A percentile compares a stretch with the other conserved stretches of the same genome.
Conservation (phyloP, 2,329 filamentous ascomycete genomes). For the Xylariaceae sp. region DNA sequence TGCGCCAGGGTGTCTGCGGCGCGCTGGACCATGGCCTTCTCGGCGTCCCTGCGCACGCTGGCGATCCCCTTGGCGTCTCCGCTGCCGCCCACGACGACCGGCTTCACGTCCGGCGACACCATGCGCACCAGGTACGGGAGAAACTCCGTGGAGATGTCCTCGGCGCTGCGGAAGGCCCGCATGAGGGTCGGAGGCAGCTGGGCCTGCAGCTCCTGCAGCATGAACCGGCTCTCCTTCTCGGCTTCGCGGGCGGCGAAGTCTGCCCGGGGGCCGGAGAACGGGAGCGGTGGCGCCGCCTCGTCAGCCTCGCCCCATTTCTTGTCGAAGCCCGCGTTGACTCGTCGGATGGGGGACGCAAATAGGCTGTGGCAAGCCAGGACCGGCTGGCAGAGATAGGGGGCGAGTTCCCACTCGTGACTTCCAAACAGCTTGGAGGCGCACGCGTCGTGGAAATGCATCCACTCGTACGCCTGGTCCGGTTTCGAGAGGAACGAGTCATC, state of each 20-base stretch:
- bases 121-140: constrained; percentile 79
- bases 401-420: constrained; percentile 90
- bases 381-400: constrained; percentile 77
- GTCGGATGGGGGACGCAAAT: constrained; percentile 66
- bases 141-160: constrained; percentile 72
- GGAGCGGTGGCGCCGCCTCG: constrained; percentile 49
- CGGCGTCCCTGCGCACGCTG: constrained; percentile 79
- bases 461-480: constrained; percentile 73
- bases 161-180: constrained; percentile 70
- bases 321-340: constrained; percentile 34
- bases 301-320: constrained; percentile 38
- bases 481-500: constrained; percentile 89
- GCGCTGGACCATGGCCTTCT: constrained; percentile 71
- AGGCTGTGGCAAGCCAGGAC: constrained; percentile 85
- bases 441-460: constrained; percentile 87
- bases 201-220: constrained; percentile 65
- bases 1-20: constrained; percentile 79
- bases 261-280: constrained; percentile 76
- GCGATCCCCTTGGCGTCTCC: constrained; percentile 61
- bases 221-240: constrained; percentile 67
- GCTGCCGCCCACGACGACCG: constrained; percentile 71
- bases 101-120: constrained; percentile 82
- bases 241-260: constrained; percentile 77
- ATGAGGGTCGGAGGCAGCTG: constrained; percentile 64
- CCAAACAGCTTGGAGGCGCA: constrained; percentile 71